These are phyloP conservation scores for Gryganskiella cystojenkinii DNA, from an alignment of 192 early-diverging fungal species.

Conservation along the genomic window DNA sequence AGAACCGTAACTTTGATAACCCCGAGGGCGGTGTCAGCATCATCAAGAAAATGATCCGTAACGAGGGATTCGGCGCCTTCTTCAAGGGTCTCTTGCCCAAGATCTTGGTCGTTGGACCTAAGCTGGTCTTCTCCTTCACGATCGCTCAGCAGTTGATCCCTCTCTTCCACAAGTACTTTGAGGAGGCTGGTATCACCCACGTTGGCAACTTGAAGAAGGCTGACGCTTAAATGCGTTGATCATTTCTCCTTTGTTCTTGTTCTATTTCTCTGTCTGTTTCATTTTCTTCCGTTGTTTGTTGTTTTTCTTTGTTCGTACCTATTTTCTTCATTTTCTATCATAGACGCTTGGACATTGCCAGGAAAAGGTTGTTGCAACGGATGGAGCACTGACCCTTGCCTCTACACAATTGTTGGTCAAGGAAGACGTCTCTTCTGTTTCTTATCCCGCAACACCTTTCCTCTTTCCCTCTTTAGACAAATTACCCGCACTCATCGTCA, in stretches of 20 bases:
- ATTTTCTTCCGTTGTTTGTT: neutral
- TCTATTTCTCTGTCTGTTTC: neutral
- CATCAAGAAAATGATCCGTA: constrained; percentile 86
- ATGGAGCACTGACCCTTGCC: no score
- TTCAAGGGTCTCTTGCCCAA: constrained; percentile 96
- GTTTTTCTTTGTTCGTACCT: neutral
- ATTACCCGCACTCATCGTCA: no score
- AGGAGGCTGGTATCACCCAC: constrained; percentile 54
- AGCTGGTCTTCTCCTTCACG: constrained; percentile 98
- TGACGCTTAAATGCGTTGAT: neutral
- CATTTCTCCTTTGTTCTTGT: neutral
- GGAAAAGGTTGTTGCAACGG: neutral
- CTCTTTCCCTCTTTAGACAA: no score
- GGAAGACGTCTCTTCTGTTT: no score
- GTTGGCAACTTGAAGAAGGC: constrained; percentile 40
- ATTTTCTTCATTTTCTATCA: neutral
- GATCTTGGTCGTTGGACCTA: constrained; percentile 92
- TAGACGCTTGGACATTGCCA: no score
- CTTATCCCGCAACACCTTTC: no score
- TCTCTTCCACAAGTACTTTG: constrained; percentile 67
- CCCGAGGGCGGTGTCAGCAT: constrained; percentile 91
- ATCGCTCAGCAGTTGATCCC: constrained; percentile 96
- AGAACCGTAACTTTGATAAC: constrained; percentile 88
- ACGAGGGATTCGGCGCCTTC: constrained; percentile 94
- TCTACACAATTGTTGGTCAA: no score